Percentiles rank a stretch among this genome's conserved stretches.
Conservation (phyloP, 176 grass and related monocot species). For the Raddia guianensis region DNA sequence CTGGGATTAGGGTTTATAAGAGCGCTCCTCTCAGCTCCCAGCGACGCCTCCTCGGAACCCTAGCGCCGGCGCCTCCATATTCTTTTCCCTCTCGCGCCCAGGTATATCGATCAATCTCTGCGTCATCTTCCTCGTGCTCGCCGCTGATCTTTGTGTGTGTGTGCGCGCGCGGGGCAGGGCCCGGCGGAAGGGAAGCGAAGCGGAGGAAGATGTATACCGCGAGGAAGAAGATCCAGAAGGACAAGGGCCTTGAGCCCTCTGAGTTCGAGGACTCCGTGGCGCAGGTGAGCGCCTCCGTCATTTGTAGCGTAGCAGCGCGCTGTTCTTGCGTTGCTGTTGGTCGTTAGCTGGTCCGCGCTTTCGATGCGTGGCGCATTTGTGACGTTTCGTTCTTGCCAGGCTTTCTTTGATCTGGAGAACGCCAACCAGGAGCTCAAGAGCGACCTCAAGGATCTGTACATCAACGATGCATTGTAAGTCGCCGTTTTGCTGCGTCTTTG, state of each 20-base stretch:
- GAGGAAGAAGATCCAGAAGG: slow-evolving; percentile 97
- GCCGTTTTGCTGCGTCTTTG: neutral
- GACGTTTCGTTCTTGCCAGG: slow-evolving; percentile 32
- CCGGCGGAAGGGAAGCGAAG: slow-evolving; percentile 50
- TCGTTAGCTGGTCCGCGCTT: neutral
- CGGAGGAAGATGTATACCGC: slow-evolving; percentile 83
- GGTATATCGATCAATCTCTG: slow-evolving; percentile 22
- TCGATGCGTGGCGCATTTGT: neutral
- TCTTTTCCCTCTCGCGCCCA: slow-evolving; percentile 33
- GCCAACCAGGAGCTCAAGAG: slow-evolving; percentile 86
- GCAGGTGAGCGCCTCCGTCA: slow-evolving; percentile 49
- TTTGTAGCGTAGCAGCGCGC: too few species aligned
- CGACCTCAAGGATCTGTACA: slow-evolving; percentile 93
- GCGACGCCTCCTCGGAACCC: slow-evolving; percentile 34
- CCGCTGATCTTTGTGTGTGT: slow-evolving; percentile 19
- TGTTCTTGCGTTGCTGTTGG: neutral
- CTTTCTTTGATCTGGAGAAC: slow-evolving; percentile 97
- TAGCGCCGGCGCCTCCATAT: slow-evolving; percentile 52
- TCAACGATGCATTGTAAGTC: slow-evolving; percentile 72
- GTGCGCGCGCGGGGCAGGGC: neutral
- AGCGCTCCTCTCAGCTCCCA: neutral
- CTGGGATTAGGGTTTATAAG: slow-evolving; percentile 51
- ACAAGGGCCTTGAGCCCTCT: slow-evolving; percentile 83
- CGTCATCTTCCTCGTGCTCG: neutral
- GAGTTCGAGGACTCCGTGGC: slow-evolving; percentile 95